Percentiles rank a stretch among this genome's conserved stretches.
These are phyloP conservation scores for Collybiopsis confluens DNA, from an alignment of 768 basidiomycete species.

Conservation along the genomic window DNA sequence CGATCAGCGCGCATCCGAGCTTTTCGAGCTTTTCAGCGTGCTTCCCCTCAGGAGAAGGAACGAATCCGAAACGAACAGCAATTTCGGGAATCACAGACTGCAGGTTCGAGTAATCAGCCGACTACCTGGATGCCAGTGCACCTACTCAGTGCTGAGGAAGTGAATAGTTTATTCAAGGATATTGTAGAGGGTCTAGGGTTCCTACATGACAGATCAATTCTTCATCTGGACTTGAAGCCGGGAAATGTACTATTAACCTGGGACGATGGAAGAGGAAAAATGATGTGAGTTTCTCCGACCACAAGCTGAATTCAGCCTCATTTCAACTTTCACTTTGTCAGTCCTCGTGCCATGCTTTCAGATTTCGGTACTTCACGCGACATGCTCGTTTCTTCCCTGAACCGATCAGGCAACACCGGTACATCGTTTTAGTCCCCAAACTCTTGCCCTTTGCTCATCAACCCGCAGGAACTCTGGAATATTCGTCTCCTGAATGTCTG, in stretches of 20 bases:
- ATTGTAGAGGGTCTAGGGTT: constrained; percentile 85
- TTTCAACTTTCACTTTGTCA: constrained; percentile 21
- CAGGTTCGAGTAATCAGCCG: constrained; percentile 8
- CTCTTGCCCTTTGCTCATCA: background rate
- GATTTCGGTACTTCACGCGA: constrained; percentile 96
- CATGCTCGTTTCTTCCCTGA: constrained; percentile 64
- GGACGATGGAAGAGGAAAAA: constrained; percentile 79
- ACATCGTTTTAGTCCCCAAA: constrained; percentile 41
- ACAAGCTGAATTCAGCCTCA: background rate
- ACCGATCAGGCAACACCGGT: constrained; percentile 90
- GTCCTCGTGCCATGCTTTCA: constrained; percentile 90
- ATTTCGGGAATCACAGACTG: constrained; percentile 19
- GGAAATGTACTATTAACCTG: constrained; percentile 90
- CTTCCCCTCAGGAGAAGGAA: constrained; percentile 60
- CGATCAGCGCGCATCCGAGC: constrained; percentile 73
- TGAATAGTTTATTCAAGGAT: constrained; percentile 75
- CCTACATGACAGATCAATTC: constrained; percentile 80
- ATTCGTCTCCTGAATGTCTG: constrained; percentile 84
- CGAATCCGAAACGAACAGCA: constrained; percentile 43
- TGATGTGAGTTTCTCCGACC: constrained; percentile 55
- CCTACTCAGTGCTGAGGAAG: constrained; percentile 80
- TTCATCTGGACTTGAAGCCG: constrained; percentile 93
- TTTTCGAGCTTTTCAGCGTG: constrained; percentile 65
- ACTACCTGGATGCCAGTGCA: constrained; percentile 71
- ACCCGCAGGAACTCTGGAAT: constrained; percentile 59